A percentile compares a stretch with the other conserved stretches of the same genome.
Conservation (phyloP, 495 filamentous ascomycete genomes). For the Penicillium soppii region DNA sequence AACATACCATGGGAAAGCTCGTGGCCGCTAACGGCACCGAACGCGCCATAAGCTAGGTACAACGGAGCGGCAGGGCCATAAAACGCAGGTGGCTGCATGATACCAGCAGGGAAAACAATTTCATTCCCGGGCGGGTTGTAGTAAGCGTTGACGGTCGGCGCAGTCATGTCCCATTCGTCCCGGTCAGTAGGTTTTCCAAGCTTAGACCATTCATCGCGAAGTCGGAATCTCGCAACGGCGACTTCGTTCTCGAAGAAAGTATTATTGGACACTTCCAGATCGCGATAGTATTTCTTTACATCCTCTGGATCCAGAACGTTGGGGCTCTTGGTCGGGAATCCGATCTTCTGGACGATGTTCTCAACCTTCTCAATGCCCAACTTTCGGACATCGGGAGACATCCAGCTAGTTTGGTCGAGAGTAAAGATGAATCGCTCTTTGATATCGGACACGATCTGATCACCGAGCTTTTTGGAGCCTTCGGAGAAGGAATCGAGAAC, state of each 20-base stretch:
- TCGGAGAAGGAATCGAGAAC: constrained; percentile 64
- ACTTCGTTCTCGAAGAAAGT: constrained; percentile 62
- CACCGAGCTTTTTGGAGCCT: constrained; percentile 62
- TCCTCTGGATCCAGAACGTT: constrained; percentile 59
- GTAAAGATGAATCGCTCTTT: constrained; percentile 62
- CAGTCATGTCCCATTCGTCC: constrained; percentile 63
- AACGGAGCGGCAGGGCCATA: constrained; percentile 58
- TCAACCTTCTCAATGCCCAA: constrained; percentile 66
- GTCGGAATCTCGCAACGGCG: constrained; percentile 46
- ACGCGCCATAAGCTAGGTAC: constrained; percentile 69
- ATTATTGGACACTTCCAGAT: constrained; percentile 49
- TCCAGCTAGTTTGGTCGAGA: constrained; percentile 61
- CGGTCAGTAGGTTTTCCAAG: constrained; percentile 62
- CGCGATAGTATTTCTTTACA: constrained; percentile 58
- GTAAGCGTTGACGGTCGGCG: constrained; percentile 62
- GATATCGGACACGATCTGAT: constrained; percentile 69
- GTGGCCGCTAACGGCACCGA: constrained; percentile 70
- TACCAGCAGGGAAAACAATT: constrained; percentile 71
- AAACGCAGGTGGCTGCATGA: constrained; percentile 71
- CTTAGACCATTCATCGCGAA: constrained; percentile 53
- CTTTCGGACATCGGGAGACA: constrained; percentile 63
- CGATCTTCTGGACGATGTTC: constrained; percentile 73
- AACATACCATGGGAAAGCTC: constrained; percentile 65
- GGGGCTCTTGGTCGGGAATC: constrained; percentile 66
- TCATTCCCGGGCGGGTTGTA: constrained; percentile 64